Percentiles rank a stretch among this genome's conserved stretches.
These are phyloP conservation scores for Tulasnella calospora DNA, from an alignment of 768 basidiomycete genomes.

Conservation along the genomic window DNA sequence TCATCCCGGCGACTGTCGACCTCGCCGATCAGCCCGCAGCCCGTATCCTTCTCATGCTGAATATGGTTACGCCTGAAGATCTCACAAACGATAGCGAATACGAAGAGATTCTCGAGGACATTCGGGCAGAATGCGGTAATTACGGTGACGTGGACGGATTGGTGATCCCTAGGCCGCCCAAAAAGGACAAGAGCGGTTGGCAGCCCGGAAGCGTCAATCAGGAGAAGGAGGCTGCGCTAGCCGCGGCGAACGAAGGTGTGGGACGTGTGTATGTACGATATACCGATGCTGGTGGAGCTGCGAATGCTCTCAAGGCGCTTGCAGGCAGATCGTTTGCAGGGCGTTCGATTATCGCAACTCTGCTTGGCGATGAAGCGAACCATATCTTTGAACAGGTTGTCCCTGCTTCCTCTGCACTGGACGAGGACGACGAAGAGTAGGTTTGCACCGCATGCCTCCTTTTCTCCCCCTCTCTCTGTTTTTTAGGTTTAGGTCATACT, in stretches of 20 bases:
- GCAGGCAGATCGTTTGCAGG: slow-evolving; percentile 88
- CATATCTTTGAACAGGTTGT: slow-evolving; percentile 18
- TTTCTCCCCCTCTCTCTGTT: neutral
- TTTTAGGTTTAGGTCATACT: neutral
- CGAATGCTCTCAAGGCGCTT: slow-evolving; percentile 71
- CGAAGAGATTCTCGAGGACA: slow-evolving; percentile 88
- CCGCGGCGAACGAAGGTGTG: slow-evolving; percentile 63
- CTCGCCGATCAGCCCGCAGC: slow-evolving; percentile 49
- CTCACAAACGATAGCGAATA: slow-evolving; percentile 87
- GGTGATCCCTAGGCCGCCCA: slow-evolving; percentile 81
- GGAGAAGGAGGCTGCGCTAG: slow-evolving; percentile 62
- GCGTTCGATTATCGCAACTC: slow-evolving; percentile 78
- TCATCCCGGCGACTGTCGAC: slow-evolving; percentile 74
- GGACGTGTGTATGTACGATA: slow-evolving; percentile 96
- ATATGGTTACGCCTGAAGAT: slow-evolving; percentile 97
- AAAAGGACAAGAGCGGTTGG: slow-evolving; percentile 81
- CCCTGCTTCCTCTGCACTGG: neutral
- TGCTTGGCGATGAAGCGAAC: slow-evolving; percentile 43
- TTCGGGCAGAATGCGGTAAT: slow-evolving; percentile 81
- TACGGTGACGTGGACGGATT: slow-evolving; percentile 81
- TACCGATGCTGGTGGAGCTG: slow-evolving; percentile 53
- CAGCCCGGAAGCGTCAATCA: slow-evolving; percentile 52
- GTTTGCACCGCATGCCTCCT: neutral
- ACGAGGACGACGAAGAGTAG: neutral
- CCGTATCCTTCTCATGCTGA: slow-evolving; percentile 91